Evolutionary conservation across 2,329 filamentous ascomycete species (phyloP).

Genomic region (Trichoderma sp.): DNA sequence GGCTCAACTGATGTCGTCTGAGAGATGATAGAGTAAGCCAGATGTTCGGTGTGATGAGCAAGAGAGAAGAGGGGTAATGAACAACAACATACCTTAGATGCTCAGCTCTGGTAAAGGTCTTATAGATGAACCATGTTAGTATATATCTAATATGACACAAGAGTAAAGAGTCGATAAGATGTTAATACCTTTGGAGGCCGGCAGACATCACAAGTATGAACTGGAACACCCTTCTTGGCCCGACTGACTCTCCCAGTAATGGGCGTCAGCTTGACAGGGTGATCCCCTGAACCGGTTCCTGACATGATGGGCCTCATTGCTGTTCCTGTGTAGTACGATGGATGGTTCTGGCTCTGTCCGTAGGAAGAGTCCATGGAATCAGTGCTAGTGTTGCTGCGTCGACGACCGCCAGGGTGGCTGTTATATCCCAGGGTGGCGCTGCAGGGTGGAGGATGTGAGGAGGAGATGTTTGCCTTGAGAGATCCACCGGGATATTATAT

Average conservation of each 20-base stretch:
- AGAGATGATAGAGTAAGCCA: conserved; percentile 7
- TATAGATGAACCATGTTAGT: conserved; percentile 14
- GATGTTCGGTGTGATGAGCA: background rate
- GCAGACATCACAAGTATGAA: conserved; percentile 56
- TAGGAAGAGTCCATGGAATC: conserved; percentile 51
- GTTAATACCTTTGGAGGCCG: conserved; percentile 50
- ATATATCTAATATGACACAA: background rate
- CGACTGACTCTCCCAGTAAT: conserved; percentile 59
- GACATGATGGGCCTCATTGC: conserved; percentile 46
- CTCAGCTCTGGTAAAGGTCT: conserved; percentile 65
- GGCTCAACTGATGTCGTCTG: conserved; percentile 63
- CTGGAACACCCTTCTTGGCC: conserved; percentile 60
- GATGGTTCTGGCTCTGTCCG: conserved; percentile 28
- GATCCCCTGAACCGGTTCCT: conserved; percentile 36
- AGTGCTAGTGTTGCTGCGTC: conserved; percentile 49
- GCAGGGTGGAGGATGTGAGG: conserved; percentile 33
- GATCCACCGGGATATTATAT: conserved; percentile 43
- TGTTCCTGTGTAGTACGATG: conserved; percentile 31
- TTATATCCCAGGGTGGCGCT: conserved; percentile 32
- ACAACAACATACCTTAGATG: conserved; percentile 55
- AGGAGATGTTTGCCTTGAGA: conserved; percentile 38
- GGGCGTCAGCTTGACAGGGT: conserved; percentile 54
- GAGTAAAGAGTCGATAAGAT: background rate
- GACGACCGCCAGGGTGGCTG: conserved; percentile 33
- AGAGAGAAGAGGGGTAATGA: background rate